These are phyloP conservation scores for Ajuga reptans DNA, from an alignment of 305 asterid species.

Conservation along the genomic window DNA sequence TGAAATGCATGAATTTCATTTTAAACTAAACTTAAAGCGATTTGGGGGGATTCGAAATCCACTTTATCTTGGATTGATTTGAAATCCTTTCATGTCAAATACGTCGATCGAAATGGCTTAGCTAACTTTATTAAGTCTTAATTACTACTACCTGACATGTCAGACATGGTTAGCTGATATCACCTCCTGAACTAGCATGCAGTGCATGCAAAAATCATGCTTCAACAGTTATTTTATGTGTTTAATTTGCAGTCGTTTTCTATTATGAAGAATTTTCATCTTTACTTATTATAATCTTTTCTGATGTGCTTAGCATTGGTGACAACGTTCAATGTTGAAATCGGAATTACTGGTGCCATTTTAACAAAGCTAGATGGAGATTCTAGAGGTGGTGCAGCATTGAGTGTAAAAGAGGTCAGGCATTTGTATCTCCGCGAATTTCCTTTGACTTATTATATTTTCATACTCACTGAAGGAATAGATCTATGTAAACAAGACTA, in stretches of 20 bases:
- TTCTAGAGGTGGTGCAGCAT: constrained; percentile 99
- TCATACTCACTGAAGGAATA: background rate
- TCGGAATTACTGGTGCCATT: constrained; percentile 98
- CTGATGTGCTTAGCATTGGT: constrained; percentile 56
- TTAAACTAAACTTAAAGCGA: too few relatives aligned
- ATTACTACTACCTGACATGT: constrained; percentile 5
- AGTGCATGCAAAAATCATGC: constrained; percentile 1
- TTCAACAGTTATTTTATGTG: constrained; percentile 16
- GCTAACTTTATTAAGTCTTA: background rate
- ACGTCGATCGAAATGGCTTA: background rate
- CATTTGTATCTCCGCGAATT: constrained; percentile 12
- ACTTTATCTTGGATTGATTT: too few relatives aligned
- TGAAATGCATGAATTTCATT: too few relatives aligned
- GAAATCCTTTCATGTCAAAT: too few relatives aligned
- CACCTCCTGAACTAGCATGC: constrained; percentile 2
- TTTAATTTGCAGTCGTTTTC: background rate
- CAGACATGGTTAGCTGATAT: background rate
- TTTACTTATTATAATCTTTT: constrained; percentile 22
- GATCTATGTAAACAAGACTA: constrained; percentile 7
- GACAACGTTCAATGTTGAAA: constrained; percentile 90
- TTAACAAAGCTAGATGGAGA: constrained; percentile 95
- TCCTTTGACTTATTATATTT: background rate
- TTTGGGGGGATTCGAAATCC: too few relatives aligned
- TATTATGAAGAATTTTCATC: background rate
- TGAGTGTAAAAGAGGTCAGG: constrained; percentile 90